Evolutionary conservation across 2,329 filamentous ascomycete genomes (phyloP).

Genomic region (Didymella sp.): DNA sequence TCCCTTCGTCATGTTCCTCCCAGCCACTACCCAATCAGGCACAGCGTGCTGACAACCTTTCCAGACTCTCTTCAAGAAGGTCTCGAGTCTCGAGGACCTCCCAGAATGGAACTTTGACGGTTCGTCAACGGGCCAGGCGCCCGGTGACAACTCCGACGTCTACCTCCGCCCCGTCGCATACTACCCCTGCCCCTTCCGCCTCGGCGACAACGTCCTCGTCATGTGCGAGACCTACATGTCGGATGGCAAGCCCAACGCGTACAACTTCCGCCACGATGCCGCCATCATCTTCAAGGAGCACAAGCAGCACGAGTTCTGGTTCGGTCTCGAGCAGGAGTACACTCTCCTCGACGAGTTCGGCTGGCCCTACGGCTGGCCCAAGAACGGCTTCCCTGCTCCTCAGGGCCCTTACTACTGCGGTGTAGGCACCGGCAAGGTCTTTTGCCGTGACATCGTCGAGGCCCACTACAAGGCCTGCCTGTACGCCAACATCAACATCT

Average conservation of each 20-base stretch:
- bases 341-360: conserved; percentile 85
- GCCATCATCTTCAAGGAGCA: conserved; percentile 89
- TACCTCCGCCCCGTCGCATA: conserved; percentile 91
- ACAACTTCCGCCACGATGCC: conserved; percentile 95
- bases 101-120: conserved; percentile 86
- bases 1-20: conserved; percentile 12
- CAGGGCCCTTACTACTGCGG: conserved; percentile 98
- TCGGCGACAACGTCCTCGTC: conserved; percentile 89
- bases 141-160: conserved; percentile 95
- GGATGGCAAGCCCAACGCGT: conserved; percentile 96
- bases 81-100: conserved; percentile 67
- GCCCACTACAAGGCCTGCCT: conserved; percentile 90
- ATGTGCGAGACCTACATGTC: conserved; percentile 93
- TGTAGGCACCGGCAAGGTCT: conserved; percentile 96
- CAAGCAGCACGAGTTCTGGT: conserved; percentile 87
- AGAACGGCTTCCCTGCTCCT: conserved; percentile 86
- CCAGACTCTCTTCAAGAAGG: conserved; percentile 69
- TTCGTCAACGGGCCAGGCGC: conserved; percentile 89
- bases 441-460: conserved; percentile 97
- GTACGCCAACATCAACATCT: conserved; percentile 90
- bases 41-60: conserved; percentile 29
- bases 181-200: conserved; percentile 91
- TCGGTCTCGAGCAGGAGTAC: conserved; percentile 98
- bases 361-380: conserved; percentile 91
- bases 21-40: conserved; percentile 12